Conservation (phyloP, 1,139 yeast genomes). For the Pichia sp. region DNA sequence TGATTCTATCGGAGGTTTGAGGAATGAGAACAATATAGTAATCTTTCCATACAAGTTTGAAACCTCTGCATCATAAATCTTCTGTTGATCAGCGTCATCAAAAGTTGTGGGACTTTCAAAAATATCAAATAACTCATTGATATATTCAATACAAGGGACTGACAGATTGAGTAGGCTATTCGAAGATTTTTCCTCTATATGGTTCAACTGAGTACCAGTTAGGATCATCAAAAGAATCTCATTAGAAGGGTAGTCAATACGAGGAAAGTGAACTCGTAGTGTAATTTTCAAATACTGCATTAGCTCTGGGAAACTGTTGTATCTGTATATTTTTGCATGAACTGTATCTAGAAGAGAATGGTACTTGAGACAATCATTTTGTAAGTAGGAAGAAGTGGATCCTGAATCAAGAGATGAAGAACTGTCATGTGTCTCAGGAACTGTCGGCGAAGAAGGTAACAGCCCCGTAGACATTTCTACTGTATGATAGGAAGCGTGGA, state of each 20-base stretch:
- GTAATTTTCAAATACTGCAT: conserved; percentile 11
- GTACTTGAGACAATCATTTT: conserved; percentile 7
- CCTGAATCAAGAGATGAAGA: neutral
- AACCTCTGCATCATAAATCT: conserved; percentile 9
- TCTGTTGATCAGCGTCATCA: neutral
- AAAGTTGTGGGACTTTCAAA: neutral
- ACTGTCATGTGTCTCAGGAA: neutral
- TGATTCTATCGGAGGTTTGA: conserved; percentile 1
- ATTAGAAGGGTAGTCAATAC: conserved; percentile 15
- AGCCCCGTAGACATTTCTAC: neutral
- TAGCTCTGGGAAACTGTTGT: conserved; percentile 14
- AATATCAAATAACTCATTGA: conserved; percentile 2
- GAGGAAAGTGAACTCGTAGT: conserved; percentile 10
- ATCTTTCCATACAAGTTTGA: conserved; percentile 4
- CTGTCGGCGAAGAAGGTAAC: neutral
- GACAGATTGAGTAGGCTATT: conserved; percentile 5
- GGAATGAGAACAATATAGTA: conserved; percentile 4
- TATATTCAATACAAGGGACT: conserved; percentile 8
- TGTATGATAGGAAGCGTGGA: too few species aligned
- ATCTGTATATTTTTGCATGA: conserved; percentile 16
- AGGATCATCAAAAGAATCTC: conserved; percentile 15
- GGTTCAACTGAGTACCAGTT: conserved; percentile 14
- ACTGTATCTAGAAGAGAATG: conserved; percentile 10
- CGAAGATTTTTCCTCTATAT: conserved; percentile 7
- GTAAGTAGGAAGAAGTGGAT: neutral